These are phyloP conservation scores for Trichoderma sp. DNA, from an alignment of 2,329 filamentous ascomycete species.

Conservation along the genomic window DNA sequence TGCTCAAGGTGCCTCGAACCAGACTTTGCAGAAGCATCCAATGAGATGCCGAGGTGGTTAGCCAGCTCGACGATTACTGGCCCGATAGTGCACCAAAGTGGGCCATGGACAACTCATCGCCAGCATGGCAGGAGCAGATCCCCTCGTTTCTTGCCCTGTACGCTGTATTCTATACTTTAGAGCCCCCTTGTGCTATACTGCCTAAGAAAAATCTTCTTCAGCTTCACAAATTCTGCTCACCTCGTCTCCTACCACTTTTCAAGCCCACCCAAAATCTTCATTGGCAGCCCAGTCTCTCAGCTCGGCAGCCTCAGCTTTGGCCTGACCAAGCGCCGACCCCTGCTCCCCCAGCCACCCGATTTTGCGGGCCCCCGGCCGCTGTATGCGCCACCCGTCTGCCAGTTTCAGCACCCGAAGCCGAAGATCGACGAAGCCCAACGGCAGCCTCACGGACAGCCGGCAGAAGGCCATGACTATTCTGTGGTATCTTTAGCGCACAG, in stretches of 20 bases:
- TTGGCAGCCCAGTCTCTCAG: not conserved
- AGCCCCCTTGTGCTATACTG: not conserved
- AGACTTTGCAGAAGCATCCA: not conserved
- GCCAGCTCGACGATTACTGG: not conserved
- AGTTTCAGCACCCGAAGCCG: conserved; percentile 18
- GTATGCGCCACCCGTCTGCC: conserved; percentile 30
- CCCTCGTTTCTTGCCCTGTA: not conserved
- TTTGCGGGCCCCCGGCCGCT: conserved; percentile 27
- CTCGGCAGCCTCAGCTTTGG: conserved; percentile 2
- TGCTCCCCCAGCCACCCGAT: conserved; percentile 29
- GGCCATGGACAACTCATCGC: conserved; percentile 17
- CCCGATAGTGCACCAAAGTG: not conserved
- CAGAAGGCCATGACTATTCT: not conserved
- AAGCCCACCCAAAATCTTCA: not conserved
- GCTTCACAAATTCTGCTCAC: conserved; percentile 7
- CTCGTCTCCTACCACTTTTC: not conserved
- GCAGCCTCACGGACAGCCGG: not conserved
- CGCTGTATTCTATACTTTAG: not conserved
- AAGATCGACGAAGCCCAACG: conserved; percentile 16
- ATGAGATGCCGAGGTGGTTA: not conserved
- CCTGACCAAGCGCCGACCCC: conserved; percentile 20
- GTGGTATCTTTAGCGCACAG: not conserved
- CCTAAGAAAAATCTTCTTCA: not conserved
- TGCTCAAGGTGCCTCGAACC: not conserved
- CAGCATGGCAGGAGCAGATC: conserved; percentile 14